These are phyloP conservation scores for Sarcodon aspratus DNA, from an alignment of 768 basidiomycete genomes.

Conservation along the genomic window DNA sequence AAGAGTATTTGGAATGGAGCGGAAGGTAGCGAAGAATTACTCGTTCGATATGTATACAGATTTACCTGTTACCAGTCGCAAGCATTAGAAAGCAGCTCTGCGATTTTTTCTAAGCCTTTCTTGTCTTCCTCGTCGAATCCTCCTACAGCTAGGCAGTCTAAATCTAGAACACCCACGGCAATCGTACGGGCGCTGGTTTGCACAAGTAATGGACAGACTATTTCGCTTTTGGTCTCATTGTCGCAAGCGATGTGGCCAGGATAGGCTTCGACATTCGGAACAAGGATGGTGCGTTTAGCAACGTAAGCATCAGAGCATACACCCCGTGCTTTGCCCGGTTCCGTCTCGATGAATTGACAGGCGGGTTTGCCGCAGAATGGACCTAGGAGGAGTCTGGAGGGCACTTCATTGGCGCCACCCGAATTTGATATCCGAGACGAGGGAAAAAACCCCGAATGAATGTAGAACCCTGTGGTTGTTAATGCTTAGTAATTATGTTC, in stretches of 20 bases:
- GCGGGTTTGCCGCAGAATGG: slow-evolving; percentile 91
- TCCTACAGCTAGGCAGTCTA: slow-evolving; percentile 65
- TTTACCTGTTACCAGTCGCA: slow-evolving; percentile 47
- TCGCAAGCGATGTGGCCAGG: slow-evolving; percentile 96
- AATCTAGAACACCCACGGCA: slow-evolving; percentile 50
- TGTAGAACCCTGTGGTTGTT: slow-evolving; percentile 65
- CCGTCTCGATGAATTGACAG: slow-evolving; percentile 67
- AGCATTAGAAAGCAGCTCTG: slow-evolving; percentile 44
- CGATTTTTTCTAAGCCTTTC: slow-evolving; percentile 66
- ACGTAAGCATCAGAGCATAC: slow-evolving; percentile 80
- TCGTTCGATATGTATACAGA: background rate
- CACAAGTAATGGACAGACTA: slow-evolving; percentile 66
- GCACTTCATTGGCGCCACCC: slow-evolving; percentile 6
- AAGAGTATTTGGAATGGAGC: slow-evolving; percentile 55
- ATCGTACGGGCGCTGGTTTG: slow-evolving; percentile 2
- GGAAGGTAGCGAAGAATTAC: slow-evolving; percentile 10
- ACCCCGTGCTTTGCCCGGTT: slow-evolving; percentile 44
- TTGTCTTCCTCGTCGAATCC: slow-evolving; percentile 75
- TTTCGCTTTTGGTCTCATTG: slow-evolving; percentile 80
- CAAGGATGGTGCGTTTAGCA: slow-evolving; percentile 44
- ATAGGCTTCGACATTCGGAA: slow-evolving; percentile 67
- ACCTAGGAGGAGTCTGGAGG: slow-evolving; percentile 44
- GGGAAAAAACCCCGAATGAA: slow-evolving; percentile 57
- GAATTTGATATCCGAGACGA: slow-evolving; percentile 18
- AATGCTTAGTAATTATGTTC: too few relatives aligned